Evolutionary conservation across 192 early-diverging fungal genomes (phyloP), one percentile per base, ranked within the genome.

Genomic region (Dissophora ornata): DNA sequence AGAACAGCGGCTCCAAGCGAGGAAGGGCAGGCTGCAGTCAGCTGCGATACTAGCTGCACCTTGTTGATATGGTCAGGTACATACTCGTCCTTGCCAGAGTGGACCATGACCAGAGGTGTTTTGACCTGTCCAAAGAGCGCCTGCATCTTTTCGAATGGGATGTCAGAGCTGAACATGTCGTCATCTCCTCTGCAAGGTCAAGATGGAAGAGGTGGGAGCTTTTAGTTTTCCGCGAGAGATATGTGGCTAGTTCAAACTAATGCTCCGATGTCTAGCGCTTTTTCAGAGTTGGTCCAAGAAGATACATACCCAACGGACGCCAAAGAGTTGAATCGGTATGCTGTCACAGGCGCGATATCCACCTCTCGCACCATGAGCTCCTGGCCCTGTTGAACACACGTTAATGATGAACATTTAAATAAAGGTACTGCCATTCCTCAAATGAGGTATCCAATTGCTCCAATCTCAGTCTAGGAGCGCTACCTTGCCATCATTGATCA

Each of bases 101-200:
- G 67, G 6, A 71, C 58, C 49, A 65, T 44, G n/a, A 71, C 48
- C 30, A 62, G 8, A 0, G 79, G 79, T 2, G 38, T 47, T 21
- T 26, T 63, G 49, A 80, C 58, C n/a, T 67, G 56, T 24, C 57
- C 51, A 38, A 65, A 80, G 13, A 80, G 32, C 22, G 26, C 46
- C 42, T 47, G 52, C 62, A 80, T 48, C 15, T 21, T 61, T 46
- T 67, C 46, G 13, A 46, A 32, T 21, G 79, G 48, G 6, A 73
- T 71, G 45, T 80, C 79, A 21, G 79, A 80, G 29, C 69, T 71
- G 52, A 80, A 80, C 69, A 80, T 71, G 45, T 80, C 79, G 46
- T 80, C 69, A 18, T 80, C 79, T 4, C 79, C 79, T 26, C 79
- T 71, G 45, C 12, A 33, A 36, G 24, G 16, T 40, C 29, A 16